Conservation (phyloP, 345 rosid species). For the Microthlaspi erraticum region DNA sequence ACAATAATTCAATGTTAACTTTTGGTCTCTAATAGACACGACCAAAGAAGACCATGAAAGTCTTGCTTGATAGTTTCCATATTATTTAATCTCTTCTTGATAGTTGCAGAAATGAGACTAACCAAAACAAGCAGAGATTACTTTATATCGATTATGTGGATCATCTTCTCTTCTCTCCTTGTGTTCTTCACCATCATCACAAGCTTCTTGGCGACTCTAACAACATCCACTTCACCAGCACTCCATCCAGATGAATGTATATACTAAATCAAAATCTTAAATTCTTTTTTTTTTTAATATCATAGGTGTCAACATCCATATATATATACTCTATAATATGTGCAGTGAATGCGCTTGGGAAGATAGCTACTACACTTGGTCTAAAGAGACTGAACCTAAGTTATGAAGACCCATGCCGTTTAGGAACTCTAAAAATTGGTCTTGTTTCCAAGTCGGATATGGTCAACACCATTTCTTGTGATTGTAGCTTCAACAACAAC, state of each 20-base stretch:
- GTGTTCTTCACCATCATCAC: slow-evolving; percentile 24
- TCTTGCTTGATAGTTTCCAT: no score
- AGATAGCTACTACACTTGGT: slow-evolving; percentile 32
- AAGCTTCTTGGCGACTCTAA: neutral
- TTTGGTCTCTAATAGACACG: neutral
- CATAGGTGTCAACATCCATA: neutral
- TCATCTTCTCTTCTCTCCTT: neutral
- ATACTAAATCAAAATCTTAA: neutral
- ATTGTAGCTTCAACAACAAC: slow-evolving; percentile 13
- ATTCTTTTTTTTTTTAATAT: neutral
- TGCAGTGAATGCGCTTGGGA: slow-evolving; percentile 17
- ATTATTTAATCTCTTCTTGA: neutral
- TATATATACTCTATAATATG: neutral
- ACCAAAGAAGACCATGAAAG: neutral
- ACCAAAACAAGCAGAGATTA: neutral
- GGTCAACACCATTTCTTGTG: neutral
- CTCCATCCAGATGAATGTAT: slow-evolving; percentile 34
- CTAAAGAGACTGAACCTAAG: slow-evolving; percentile 8
- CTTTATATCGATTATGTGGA: neutral
- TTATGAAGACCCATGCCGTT: slow-evolving; percentile 12
- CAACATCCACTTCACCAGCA: neutral
- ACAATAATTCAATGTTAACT: neutral
- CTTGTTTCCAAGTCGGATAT: neutral
- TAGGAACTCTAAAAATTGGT: neutral
- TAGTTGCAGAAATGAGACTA: neutral